Conservation (phyloP, 495 filamentous ascomycete species). For the Letharia columbiana region DNA sequence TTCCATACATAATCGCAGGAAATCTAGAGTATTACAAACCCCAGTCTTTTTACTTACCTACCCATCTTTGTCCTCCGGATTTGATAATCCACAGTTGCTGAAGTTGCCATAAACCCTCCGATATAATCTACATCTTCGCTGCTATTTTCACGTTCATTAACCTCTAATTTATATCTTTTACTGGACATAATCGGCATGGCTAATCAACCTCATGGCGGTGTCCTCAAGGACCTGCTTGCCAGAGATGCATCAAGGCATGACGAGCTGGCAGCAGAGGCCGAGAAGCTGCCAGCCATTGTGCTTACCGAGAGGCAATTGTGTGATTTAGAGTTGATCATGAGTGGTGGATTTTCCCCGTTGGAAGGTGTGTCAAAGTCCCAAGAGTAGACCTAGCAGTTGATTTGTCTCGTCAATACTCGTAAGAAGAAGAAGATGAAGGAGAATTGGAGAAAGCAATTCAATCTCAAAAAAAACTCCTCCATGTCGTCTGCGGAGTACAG, state of each 20-base stretch:
- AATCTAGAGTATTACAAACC: not conserved
- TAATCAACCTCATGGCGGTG: conserved; percentile 87
- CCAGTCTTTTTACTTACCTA: not conserved
- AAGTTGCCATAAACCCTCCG: not conserved
- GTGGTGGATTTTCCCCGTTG: conserved; percentile 91
- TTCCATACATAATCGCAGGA: too few relatives aligned
- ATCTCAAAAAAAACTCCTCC: not conserved
- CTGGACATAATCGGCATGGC: conserved; percentile 41
- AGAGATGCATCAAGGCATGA: conserved; percentile 72
- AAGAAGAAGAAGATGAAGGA: not conserved
- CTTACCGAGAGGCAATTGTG: conserved; percentile 91
- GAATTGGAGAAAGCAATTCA: not conserved
- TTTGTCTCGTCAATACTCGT: not conserved
- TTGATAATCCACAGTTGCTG: not conserved
- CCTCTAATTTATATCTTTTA: not conserved
- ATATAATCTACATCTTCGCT: not conserved
- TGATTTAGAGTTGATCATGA: conserved; percentile 93
- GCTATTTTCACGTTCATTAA: not conserved
- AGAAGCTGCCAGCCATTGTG: conserved; percentile 73
- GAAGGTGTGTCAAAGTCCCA: conserved; percentile 59
- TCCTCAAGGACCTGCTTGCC: conserved; percentile 93
- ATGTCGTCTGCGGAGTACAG: not conserved
- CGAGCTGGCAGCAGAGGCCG: conserved; percentile 73
- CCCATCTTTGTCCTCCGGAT: conserved; percentile 12
- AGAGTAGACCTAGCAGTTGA: not conserved